Percentiles rank a stretch among this genome's conserved stretches.
Conservation (phyloP, 129 eudicot species). For the Chrysanthemum lavandulifolium region DNA sequence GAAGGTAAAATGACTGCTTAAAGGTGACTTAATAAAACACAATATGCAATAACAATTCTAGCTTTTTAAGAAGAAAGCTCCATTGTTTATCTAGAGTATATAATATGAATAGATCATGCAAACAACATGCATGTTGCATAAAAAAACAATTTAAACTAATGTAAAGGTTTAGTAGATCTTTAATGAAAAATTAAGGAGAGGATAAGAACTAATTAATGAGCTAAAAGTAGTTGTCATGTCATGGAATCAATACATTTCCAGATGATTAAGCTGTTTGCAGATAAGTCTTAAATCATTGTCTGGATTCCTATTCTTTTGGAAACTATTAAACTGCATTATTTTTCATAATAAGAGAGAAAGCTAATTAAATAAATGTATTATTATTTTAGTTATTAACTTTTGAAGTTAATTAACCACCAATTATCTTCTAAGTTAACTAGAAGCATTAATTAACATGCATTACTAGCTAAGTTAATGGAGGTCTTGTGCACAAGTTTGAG, state of each 20-base stretch:
- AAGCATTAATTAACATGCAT: not conserved
- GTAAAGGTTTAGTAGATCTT: not conserved
- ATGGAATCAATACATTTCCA: conserved; percentile 28
- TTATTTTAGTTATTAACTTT: conserved; percentile 6
- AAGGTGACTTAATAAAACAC: too few species aligned
- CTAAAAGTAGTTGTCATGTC: conserved; percentile 36
- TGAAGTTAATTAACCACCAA: conserved; percentile 12
- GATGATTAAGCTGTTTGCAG: conserved; percentile 13
- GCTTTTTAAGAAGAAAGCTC: not conserved
- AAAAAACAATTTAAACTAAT: not conserved
- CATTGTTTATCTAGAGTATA: not conserved
- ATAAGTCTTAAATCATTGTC: conserved; percentile 15
- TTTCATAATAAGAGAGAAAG: not conserved
- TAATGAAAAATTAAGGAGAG: not conserved
- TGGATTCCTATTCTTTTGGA: conserved; percentile 35
- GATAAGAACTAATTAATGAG: conserved; percentile 27
- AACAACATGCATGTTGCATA: conserved; percentile 1
- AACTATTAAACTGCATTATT: conserved; percentile 14
- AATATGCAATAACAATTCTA: not conserved
- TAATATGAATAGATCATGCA: too few species aligned
- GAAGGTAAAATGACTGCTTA: too few species aligned
- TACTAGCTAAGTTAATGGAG: too few species aligned
- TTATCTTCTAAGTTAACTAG: not conserved
- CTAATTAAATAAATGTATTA: not conserved
- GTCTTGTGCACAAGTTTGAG: too few species aligned